phyloP scores from a whole-genome alignment of 805 yeast species.

The Schwanniomyces yamadae region DNA sequence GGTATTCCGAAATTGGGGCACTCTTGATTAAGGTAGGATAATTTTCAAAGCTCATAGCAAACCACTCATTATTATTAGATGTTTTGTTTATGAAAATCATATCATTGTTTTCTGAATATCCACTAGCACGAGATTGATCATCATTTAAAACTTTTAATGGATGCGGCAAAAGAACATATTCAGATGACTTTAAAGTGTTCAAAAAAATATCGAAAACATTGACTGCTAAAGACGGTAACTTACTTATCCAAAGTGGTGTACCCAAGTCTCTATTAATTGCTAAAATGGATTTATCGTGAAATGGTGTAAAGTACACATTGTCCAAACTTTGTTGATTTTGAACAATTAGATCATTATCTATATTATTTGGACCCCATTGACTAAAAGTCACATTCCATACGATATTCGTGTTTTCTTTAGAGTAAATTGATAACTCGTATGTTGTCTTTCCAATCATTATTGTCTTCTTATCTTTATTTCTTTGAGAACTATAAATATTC shows the following conservation, averaged over 20 bases:
- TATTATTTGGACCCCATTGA: slow-evolving; percentile 88
- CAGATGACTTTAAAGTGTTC: slow-evolving; percentile 17
- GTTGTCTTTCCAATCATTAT: slow-evolving; percentile 70
- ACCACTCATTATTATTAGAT: slow-evolving; percentile 70
- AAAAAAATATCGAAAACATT: slow-evolving; percentile 79
- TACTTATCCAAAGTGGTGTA: slow-evolving; percentile 76
- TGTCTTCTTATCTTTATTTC: slow-evolving; percentile 27
- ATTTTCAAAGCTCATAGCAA: slow-evolving; percentile 73
- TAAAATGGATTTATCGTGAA: slow-evolving; percentile 73
- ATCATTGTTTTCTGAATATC: slow-evolving; percentile 21
- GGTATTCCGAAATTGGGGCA: slow-evolving; percentile 74
- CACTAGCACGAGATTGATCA: slow-evolving; percentile 24
- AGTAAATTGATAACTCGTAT: slow-evolving; percentile 73
- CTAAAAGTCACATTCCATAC: slow-evolving; percentile 86
- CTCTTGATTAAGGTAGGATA: slow-evolving; percentile 81
- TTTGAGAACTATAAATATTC: slow-evolving; percentile 22
- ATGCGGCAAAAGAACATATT: slow-evolving; percentile 63
- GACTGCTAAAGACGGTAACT: slow-evolving; percentile 68
- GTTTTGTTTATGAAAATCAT: slow-evolving; percentile 66
- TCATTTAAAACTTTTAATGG: slow-evolving; percentile 50
- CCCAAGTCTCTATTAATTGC: slow-evolving; percentile 72
- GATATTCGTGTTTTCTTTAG: slow-evolving; percentile 53
- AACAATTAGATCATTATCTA: slow-evolving; percentile 57
- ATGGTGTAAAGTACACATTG: slow-evolving; percentile 76
- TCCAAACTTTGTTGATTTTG: slow-evolving; percentile 57